These are phyloP conservation scores for Calocybe cyanea DNA, from an alignment of 768 basidiomycete genomes.

Conservation along the genomic window DNA sequence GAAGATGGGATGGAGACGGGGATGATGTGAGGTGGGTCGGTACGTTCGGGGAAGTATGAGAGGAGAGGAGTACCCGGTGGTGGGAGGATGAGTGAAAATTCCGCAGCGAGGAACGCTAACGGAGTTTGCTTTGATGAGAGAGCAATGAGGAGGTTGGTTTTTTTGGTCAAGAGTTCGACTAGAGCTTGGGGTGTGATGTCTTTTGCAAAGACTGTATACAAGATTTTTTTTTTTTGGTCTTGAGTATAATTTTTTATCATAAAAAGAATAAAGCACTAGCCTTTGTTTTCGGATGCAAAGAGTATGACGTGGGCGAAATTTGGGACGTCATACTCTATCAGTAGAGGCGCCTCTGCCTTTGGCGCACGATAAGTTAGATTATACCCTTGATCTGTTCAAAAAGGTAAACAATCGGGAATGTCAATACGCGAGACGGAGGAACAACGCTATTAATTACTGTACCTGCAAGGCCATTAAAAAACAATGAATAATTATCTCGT, in stretches of 20 bases:
- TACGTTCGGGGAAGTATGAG: conserved; percentile 79
- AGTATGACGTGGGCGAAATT: conserved; percentile 84
- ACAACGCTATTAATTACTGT: conserved; percentile 11
- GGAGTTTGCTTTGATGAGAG: conserved; percentile 75
- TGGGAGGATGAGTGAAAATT: conserved; percentile 88
- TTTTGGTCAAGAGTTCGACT: conserved; percentile 60
- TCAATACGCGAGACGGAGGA: background rate
- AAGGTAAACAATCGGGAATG: background rate
- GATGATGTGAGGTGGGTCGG: conserved; percentile 59
- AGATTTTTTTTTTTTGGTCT: no score
- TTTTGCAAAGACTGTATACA: conserved; percentile 54
- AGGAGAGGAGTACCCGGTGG: conserved; percentile 80
- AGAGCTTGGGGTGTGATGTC: conserved; percentile 84
- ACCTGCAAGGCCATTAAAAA: conserved; percentile 81
- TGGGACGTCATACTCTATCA: conserved; percentile 69
- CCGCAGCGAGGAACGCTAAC: conserved; percentile 74
- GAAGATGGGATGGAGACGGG: conserved; percentile 48
- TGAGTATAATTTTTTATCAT: conserved; percentile 4
- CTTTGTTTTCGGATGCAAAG: conserved; percentile 82
- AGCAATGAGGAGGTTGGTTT: conserved; percentile 81
- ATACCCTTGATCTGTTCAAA: conserved; percentile 75
- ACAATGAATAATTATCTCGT: conserved; percentile 74
- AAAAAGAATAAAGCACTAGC: conserved; percentile 1
- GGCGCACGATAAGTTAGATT: conserved; percentile 83
- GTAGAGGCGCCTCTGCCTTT: conserved; percentile 62